A percentile compares a stretch with the other conserved stretches of the same genome.
These are phyloP conservation scores for Chaetomiaceae sp. DNA, from an alignment of 2,329 filamentous ascomycete genomes.

Conservation along the genomic window DNA sequence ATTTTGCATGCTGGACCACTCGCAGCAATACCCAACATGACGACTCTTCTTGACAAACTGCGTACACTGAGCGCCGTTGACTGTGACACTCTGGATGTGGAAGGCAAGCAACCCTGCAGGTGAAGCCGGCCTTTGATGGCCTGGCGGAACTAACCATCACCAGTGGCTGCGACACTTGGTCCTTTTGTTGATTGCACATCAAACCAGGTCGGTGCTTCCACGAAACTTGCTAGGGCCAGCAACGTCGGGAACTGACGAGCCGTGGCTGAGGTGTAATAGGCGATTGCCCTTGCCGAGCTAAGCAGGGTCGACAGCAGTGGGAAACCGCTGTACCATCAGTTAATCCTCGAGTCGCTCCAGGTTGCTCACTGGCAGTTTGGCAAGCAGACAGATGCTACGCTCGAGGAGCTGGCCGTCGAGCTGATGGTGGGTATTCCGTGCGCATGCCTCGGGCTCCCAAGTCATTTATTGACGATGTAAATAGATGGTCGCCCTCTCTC, in stretches of 20 bases:
- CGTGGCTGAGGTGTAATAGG: slow-evolving; percentile 33
- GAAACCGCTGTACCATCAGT: slow-evolving; percentile 35
- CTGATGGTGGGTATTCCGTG: slow-evolving; percentile 44
- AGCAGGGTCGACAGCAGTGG: slow-evolving; percentile 29
- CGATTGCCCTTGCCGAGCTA: slow-evolving; percentile 48
- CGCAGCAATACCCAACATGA: slow-evolving; percentile 1
- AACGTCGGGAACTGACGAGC: not conserved
- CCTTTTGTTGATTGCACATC: slow-evolving; percentile 52
- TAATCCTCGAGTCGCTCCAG: slow-evolving; percentile 36
- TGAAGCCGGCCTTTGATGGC: too few species aligned
- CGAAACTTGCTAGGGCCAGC: not conserved
- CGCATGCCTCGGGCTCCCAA: too few species aligned
- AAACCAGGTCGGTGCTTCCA: slow-evolving; percentile 41
- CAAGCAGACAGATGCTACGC: slow-evolving; percentile 34
- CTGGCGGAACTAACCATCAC: too few species aligned
- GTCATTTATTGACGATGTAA: too few species aligned
- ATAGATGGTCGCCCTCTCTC: slow-evolving; percentile 52
- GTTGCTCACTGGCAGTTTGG: slow-evolving; percentile 32
- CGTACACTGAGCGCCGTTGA: slow-evolving; percentile 43
- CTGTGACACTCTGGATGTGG: slow-evolving; percentile 48
- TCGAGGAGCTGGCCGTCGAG: slow-evolving; percentile 51
- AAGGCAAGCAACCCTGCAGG: slow-evolving; percentile 36
- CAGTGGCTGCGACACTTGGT: slow-evolving; percentile 43
- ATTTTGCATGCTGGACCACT: not conserved
- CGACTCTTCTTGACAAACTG: slow-evolving; percentile 39